These are phyloP conservation scores for Rubus parviflorus DNA, from an alignment of 306 rosid genomes.

Conservation along the genomic window DNA sequence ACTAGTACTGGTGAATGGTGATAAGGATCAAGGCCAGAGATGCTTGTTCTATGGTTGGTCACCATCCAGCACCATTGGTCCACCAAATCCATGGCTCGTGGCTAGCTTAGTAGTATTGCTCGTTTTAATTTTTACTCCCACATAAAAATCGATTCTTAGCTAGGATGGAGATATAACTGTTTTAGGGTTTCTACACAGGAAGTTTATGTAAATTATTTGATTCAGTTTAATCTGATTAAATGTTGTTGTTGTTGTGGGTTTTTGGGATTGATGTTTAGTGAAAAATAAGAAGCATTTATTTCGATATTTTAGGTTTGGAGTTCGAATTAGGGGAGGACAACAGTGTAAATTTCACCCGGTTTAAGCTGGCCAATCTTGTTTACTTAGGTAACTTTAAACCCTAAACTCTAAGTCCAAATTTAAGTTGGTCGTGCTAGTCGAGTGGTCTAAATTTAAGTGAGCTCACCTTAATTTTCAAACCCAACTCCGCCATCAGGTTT, in stretches of 20 bases:
- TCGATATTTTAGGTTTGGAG: too few species aligned
- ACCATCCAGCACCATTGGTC: constrained; percentile 7
- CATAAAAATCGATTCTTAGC: too few species aligned
- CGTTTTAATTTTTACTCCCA: background rate
- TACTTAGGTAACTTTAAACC: background rate
- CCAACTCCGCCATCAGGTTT: background rate
- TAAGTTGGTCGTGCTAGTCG: too few species aligned
- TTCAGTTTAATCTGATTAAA: background rate
- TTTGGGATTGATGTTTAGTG: background rate
- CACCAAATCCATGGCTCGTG: background rate
- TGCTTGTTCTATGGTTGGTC: background rate
- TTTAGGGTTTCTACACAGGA: background rate
- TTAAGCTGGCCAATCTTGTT: background rate
- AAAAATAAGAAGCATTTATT: background rate
- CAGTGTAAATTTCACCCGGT: background rate
- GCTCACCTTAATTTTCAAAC: background rate
- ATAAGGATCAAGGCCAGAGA: background rate
- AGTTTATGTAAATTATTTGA: background rate
- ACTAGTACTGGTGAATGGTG: background rate
- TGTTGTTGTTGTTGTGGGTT: background rate
- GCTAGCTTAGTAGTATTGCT: background rate
- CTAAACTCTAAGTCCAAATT: background rate
- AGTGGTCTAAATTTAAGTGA: too few species aligned
- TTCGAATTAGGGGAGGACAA: too few species aligned
- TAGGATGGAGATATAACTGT: background rate